Base-by-base conservation (phyloP, 768 basidiomycete genomes). In the Paxillus involutus region DNA sequence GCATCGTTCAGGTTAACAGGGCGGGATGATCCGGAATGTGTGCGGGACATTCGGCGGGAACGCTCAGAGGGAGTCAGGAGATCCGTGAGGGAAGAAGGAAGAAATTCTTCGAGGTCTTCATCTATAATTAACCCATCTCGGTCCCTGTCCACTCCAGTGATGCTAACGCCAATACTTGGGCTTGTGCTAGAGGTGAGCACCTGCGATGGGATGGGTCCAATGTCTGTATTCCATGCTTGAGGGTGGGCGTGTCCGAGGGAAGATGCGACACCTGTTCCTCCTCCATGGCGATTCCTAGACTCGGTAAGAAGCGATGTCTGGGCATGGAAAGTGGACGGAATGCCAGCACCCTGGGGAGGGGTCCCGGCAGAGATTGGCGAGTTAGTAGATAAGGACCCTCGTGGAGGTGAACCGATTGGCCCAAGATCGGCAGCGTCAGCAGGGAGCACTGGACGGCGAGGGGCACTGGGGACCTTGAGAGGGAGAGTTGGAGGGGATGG, bases 1-100 rank as follows among this genome's bases (percentile, higher is more conserved):
- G 58, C 4, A 47, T 70, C 64, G 11, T 60, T 62, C 36, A 57
- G 26, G 47, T 65, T 63, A 45, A 40, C 41, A 54, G 58, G 52
- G 51, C 59, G 59, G 59, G 68, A 55, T 59, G 73, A 58, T 26
- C 76, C 78, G 19, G 79, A 80, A 53, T 82, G 83, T n/a, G 84
- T 85, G 47, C 91, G 79, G 30, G 88, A 89, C 81, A 92, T 86
- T 42, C 94, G 76, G 32, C 95, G 77, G 32, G 82, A 88, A 58
- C 87, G 80, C 72, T 98, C 96, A 60, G 87, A 88, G 0, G 91
- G 91, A 0, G 94, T 96, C 44, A 98, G 75, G 7, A 98, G 77
- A 56, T 98, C 95, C 26, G 85, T 91, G 44, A 98, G 74, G 4
- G 88, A 91, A 51, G 89, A 86, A 0, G 96, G 96, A 30, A 98